Base-by-base conservation (phyloP, 306 rosid genomes). In the Oxytropis ochrocephala region DNA sequence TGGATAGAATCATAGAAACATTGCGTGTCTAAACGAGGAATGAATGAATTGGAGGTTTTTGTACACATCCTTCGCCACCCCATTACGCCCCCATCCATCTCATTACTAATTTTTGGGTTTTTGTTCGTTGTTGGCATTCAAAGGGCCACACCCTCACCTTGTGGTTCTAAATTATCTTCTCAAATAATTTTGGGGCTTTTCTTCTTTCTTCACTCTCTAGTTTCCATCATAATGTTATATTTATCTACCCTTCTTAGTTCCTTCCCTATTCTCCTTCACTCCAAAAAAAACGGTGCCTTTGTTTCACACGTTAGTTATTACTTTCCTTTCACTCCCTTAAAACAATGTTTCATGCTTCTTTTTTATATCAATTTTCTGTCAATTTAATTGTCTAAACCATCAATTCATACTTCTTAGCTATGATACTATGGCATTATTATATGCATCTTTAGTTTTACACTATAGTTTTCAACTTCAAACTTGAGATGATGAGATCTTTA, bases 81-180 rank as follows among this genome's bases (percentile, higher is more conserved):
- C 11, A 36, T 35, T n/a, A 11, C 27, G 39, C 46, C 72, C 51
- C 72, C 46, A n/a, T 57, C 11, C 10, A 24, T 24, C 17, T 8
- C n/a, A 48, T n/a, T 64, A 24, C 29, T 24, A 2, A 24, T 69
- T 61, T 74, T 57, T 63, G 8, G 16, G 0, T 52, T 19, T 41
- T 69, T 75, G 74, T 80, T 44, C 9, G 27, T 47, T 82, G 89
- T 73, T 85, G 96, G 89, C 83, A 4, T 56, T 73, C 60, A 7
- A 14, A 63, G 88, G 89, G 82, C 96, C 96, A 80, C 89, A 80
- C 3, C 60, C 67, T 61, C 24, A 14, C 27, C 41, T 85, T 77
- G 96, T 89, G 98, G 95, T 21, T 80, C 75, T 75, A 51, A 72
- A 71, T 75, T 72, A 56, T 59, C 70, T 49, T 43, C 63, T 46